phyloP scores from a whole-genome alignment of 2,329 filamentous ascomycete species.

The Talaromyces sp. region DNA sequence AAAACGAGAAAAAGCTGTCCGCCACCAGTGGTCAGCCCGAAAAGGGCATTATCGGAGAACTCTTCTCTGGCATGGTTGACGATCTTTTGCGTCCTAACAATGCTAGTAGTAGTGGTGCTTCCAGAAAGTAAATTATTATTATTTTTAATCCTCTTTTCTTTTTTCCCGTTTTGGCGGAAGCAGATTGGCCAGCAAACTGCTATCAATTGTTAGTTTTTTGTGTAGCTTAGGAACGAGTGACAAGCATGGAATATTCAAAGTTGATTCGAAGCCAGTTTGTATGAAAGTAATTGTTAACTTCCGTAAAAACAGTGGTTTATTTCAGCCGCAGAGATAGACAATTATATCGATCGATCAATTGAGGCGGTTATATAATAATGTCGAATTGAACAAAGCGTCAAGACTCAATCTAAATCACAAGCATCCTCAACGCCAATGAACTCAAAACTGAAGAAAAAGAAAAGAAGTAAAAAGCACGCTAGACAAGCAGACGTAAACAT shows the following conservation, averaged over 20 bases:
- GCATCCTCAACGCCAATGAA: neutral
- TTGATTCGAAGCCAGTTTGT: neutral
- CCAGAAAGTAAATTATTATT: neutral
- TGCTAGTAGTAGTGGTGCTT: constrained; percentile 13
- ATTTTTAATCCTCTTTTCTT: neutral
- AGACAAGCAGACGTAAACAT: neutral
- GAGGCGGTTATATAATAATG: neutral
- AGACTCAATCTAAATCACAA: neutral
- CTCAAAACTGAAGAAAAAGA: neutral
- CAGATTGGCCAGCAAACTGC: neutral
- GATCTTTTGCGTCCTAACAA: constrained; percentile 30
- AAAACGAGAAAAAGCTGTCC: constrained; percentile 21
- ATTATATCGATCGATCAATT: neutral
- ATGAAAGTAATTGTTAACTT: neutral
- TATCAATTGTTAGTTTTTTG: neutral
- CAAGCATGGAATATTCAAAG: neutral
- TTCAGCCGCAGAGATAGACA: no score
- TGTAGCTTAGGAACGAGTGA: neutral
- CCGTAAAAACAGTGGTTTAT: neutral
- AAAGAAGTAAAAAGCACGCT: neutral
- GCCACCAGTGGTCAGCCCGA: constrained; percentile 16
- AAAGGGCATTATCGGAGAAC: constrained; percentile 27
- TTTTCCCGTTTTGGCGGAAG: neutral
- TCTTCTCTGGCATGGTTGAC: constrained; percentile 33
- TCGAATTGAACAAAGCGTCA: neutral